These are phyloP conservation scores for Apiospora rasikravindrae DNA, from an alignment of 2,329 filamentous ascomycete genomes.

Conservation along the genomic window DNA sequence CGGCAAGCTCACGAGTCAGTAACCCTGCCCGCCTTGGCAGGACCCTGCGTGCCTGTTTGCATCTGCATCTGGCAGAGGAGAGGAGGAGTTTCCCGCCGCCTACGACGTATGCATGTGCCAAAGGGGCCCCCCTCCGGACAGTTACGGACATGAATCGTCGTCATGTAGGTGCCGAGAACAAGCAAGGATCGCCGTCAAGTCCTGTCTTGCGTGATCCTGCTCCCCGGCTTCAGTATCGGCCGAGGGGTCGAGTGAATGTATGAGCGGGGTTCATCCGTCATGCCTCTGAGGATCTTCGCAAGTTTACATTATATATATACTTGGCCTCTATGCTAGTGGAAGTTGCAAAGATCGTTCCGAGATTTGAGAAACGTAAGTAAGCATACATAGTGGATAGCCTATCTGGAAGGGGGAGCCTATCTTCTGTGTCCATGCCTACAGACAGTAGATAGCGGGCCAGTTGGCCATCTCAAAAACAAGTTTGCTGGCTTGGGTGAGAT, in stretches of 20 bases:
- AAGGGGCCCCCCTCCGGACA: neutral
- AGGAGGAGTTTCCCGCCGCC: slow-evolving; percentile 3
- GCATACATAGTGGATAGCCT: neutral
- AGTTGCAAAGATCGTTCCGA: slow-evolving; percentile 9
- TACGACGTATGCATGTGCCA: neutral
- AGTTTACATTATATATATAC: neutral
- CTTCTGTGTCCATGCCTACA: neutral
- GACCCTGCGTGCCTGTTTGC: slow-evolving; percentile 11
- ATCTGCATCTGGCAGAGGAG: neutral
- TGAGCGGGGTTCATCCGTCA: neutral
- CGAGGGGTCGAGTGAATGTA: neutral
- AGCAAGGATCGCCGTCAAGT: slow-evolving; percentile 6
- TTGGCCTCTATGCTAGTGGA: neutral
- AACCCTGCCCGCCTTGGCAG: neutral
- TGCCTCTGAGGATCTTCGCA: neutral
- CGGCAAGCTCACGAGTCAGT: neutral
- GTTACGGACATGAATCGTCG: neutral
- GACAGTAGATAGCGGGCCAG: neutral
- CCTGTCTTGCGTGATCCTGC: neutral
- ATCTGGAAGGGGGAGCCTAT: neutral
- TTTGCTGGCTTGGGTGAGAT: slow-evolving; percentile 1
- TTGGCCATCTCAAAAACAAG: neutral
- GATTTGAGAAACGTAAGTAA: neutral
- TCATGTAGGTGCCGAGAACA: neutral
- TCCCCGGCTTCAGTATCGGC: neutral